Base-by-base conservation (phyloP, 2,329 filamentous ascomycete genomes). In the Penicillium sp. region DNA sequence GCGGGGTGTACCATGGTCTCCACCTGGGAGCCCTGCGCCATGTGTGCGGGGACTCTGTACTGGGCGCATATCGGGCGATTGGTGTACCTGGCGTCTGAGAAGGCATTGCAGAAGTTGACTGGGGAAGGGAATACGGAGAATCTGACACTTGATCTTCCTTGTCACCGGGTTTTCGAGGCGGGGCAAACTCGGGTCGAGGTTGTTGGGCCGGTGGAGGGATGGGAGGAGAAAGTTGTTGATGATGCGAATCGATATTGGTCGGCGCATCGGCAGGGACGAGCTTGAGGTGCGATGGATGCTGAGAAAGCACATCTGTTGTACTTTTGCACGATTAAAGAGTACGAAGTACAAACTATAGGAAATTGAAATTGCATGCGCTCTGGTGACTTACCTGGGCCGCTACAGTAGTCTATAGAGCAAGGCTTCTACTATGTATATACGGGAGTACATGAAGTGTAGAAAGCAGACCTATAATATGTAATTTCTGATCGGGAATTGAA, bases 11-110 rank as follows among this genome's bases (percentile, higher is more conserved):
- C 82, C 0, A 69, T 84, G 42, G 79, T 83, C 51, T 81, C 78
- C 25, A 84, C 82, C 11, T 84, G 83, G 82, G 83, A 85, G 69
- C 83, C 83, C 1, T 85, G 83, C 61, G 82, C 81, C 22, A 84
- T 85, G 82, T 85, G 82, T 65, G 71, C 74, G 40, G 78, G 76
- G 5, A 79, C 80, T 2, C 76, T 81, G 48, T 80, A 81, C 65
- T 84, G 82, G 82, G 81, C 82, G 42, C 80, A 83, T 65, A 84
- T 85, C 58, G 83, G 83, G 6, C 74, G 82, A 2, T 70, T 85
- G 38, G 76, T 84, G 4, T 85, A 83, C 65, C 79, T 80, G 3
- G 83, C 81, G 0, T 79, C 78, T 51, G 83, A 84, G 66, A 77
- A 79, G 60, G 75, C 78, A 56, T 66, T 84, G 63, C 75, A 77